Base-by-base conservation (phyloP, 305 asterid species). In the Rubia tinctorum region DNA sequence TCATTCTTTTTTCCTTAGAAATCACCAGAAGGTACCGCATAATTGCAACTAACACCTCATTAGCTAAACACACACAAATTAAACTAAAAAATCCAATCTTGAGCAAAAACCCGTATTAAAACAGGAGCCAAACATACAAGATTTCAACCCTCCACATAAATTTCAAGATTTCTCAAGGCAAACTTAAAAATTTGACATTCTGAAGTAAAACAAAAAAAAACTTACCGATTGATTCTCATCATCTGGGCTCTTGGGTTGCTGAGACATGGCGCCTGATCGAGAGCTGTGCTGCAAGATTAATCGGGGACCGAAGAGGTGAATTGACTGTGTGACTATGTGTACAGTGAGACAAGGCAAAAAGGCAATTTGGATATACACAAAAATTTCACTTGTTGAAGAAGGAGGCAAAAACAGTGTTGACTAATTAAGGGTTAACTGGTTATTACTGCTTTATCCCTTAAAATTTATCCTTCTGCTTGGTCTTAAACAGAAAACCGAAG, bases 171-270 rank as follows among this genome's bases (percentile, higher is more conserved):
- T 27, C 3, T 2, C 44, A 44, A 34, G 42, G n/a, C 8, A 44
- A 2, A 9, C 39, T 18, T 15, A 8, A 18, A 12, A 27, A 45
- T 0, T 8, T 39, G 7, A 51, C 14, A 53, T 17, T 7, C 23
- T 20, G 4, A 40, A 43, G 47, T 6, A 53, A 53, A 44, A 9
- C 11, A 44, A 49, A 13, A 18, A 15, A 18, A 22, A 8, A 2
- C 75, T 42, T 60, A 78, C 81, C 75, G 51, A n/a, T 27, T 73
- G 78, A 73, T 58, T 73, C 20, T 67, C 81, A 43, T 68, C 74
- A 13, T 73, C 81, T 59, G 75, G 66, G 61, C 55, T 73, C n/a
- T 34, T 72, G 51, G 75, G 42, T 39, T 68, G 77, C 44, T 68
- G 78, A 17, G 78, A 78, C 81, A 73, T 78, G 51, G 61, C 59